Evolutionary conservation across 2,329 filamentous ascomycete genomes (phyloP), one percentile per base, ranked within the genome.

Genomic region (Aspergillus pseudonomiae): DNA sequence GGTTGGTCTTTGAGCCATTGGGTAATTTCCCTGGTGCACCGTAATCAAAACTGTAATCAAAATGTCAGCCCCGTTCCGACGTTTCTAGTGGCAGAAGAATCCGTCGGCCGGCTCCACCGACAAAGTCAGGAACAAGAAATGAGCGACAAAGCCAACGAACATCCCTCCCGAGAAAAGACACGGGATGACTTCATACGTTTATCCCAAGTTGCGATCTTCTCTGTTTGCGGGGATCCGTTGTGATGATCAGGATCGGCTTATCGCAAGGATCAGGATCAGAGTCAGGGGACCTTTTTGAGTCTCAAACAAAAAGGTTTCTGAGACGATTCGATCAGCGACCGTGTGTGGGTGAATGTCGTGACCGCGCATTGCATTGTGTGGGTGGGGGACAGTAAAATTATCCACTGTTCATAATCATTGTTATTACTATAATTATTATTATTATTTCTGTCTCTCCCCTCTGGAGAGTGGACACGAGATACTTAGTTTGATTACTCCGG

Each of bases 111-210:
- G 65, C 63, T 64, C 66, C 66, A 67, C 66, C 30, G 41, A 53
- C 63, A 61, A 56, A 43, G 55, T 63, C 62, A 65, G 64, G 62
- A 66, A 68, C 65, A 64, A 67, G 67, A 61, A 63, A 66, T 55
- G 61, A 66, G 63, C 61, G 56, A 62, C 63, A 55, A 39, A 62
- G 24, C 41, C 60, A 60, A 59, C 48, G 62, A 50, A 61, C 53
- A 64, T 65, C 56, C 36, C 60, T 57, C 53, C 57, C 61, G 39
- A 60, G 59, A 50, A 61, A 39, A 62, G 52, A 45, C 57, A 52
- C 46, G 46, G 63, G 53, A 67, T 67, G 63, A 64, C 60, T 66
- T 67, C 63, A 41, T 41, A 41, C 6, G 7, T 19, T 19, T 19
- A 67, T 66, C 14, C 16, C n/a, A 59, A 39, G 58, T 57, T 50